Base-by-base conservation (phyloP, 1,284 basidiomycete genomes). In the Ceratobasidium sp. region DNA sequence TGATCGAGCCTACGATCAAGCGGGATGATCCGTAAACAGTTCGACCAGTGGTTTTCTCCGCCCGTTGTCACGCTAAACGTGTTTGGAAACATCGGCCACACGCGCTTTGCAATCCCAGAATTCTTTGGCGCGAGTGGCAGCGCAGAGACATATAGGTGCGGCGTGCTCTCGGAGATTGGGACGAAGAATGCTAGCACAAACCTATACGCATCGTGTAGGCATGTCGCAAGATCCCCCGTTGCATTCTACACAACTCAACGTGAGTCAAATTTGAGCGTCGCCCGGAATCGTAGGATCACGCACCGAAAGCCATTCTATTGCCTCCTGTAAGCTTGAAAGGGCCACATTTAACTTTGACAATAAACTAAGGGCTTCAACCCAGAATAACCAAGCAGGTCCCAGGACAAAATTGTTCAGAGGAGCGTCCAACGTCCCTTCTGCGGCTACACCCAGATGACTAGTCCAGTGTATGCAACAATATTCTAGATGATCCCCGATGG, bases 321-420 rank as follows among this genome's bases (percentile, higher is more conserved):
- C 36, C 36, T 41, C 36, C 11, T 4, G 11, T 11, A 41, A 11
- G 4, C 36, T 11, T 5, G 11, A 4, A 41, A 41, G 36, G 8
- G 48, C 75, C 6, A 19, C 44, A 44, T 73, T 50, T 14, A 65
- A 11, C 19, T 33, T 27, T 1, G 45, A 44, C 11, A 75, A 15
- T 1, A 75, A 51, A 36, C 69, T 73, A 1, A 75, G 67, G 0
- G 22, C 45, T 45, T 75, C 75, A 15, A 75, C 48, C 75, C 75
- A 75, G 33, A n/a, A 62, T 8, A 75, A 53, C 3, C 73, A 24
- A 7, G 19, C 27, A 11, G 67, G 50, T 3, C 33, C 44, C 14
- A 24, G 24, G 33, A 75, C 22, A 14, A 75, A 22, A 7, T 45
- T 15, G 4, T 27, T 9, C 15, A 62, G n/a, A 41, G 6, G 6